Percentiles rank a stretch among this genome's conserved stretches.
phyloP scores from a whole-genome alignment of 2,329 filamentous ascomycete genomes.

The Cercospora nicotianae region DNA sequence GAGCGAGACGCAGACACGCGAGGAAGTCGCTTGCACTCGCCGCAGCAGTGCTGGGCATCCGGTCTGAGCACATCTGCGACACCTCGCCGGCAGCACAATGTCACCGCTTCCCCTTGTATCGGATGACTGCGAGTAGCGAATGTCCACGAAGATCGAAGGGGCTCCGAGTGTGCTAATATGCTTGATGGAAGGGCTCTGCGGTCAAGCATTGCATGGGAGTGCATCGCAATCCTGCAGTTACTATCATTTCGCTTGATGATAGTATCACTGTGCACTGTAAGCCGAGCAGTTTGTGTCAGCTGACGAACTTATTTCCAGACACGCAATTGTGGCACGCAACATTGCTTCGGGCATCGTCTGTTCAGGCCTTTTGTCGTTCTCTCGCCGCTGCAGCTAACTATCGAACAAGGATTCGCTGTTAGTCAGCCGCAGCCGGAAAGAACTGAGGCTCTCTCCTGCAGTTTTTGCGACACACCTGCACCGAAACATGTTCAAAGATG shows the following conservation, averaged over 20 bases:
- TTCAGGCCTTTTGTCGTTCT: background rate
- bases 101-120: background rate
- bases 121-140: background rate
- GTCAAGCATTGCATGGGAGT: background rate
- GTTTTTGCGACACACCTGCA: background rate
- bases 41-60: background rate
- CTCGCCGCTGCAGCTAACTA: background rate
- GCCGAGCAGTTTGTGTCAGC: background rate
- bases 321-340: background rate
- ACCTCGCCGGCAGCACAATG: background rate
- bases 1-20: background rate
- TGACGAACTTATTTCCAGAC: background rate
- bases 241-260: background rate
- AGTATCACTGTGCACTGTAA: background rate
- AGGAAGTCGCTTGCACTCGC: background rate
- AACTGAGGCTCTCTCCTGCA: background rate
- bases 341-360: background rate
- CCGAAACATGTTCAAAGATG: background rate
- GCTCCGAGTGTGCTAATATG: too few species aligned
- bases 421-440: background rate
- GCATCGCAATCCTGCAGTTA: background rate
- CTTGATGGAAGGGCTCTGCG: too few species aligned
- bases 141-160: background rate
- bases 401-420: background rate
- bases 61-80: background rate